These are phyloP conservation scores for Hemisphaericaspora xylanilytica DNA, from an alignment of 1,139 yeast species.

Conservation along the genomic window DNA sequence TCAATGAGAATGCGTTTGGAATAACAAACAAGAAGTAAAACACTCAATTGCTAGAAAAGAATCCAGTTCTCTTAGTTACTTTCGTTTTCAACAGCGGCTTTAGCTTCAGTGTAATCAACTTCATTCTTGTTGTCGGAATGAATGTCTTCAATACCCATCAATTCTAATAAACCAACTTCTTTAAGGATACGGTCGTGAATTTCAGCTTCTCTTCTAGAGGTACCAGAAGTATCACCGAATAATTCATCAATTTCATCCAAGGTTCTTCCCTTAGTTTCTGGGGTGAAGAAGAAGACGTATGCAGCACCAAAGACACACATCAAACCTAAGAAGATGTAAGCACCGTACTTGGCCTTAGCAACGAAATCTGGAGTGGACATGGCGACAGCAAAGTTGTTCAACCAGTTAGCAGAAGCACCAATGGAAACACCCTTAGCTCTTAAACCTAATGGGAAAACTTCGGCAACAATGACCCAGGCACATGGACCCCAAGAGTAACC, in stretches of 20 bases:
- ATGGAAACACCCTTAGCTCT: constrained; percentile 33
- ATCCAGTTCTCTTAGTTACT: constrained; percentile 6
- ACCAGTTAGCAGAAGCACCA: constrained; percentile 41
- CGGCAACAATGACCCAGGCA: constrained; percentile 23
- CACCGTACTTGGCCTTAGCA: constrained; percentile 18
- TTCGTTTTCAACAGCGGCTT: constrained; percentile 5
- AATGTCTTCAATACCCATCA: constrained; percentile 7
- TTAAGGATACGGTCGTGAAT: constrained; percentile 10
- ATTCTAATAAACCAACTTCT: constrained; percentile 13
- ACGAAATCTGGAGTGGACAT: constrained; percentile 30
- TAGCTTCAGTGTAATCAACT: constrained; percentile 6
- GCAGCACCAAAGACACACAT: constrained; percentile 22
- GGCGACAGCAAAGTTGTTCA: constrained; percentile 39
- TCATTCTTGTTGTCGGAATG: constrained; percentile 7
- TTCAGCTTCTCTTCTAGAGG: constrained; percentile 11
- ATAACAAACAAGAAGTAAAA: background rate
- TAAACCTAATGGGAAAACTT: constrained; percentile 23
- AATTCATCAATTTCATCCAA: constrained; percentile 31
- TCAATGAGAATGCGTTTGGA: background rate
- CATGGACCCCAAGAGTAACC: constrained; percentile 33
- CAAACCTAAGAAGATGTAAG: constrained; percentile 28
- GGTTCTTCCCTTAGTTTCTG: constrained; percentile 31
- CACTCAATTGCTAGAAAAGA: constrained; percentile 1
- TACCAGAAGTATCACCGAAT: constrained; percentile 19
- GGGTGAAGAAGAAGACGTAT: constrained; percentile 26